phyloP scores from a whole-genome alignment of 139 green algal genomes.

The Mesotaenium endlicherianum region DNA sequence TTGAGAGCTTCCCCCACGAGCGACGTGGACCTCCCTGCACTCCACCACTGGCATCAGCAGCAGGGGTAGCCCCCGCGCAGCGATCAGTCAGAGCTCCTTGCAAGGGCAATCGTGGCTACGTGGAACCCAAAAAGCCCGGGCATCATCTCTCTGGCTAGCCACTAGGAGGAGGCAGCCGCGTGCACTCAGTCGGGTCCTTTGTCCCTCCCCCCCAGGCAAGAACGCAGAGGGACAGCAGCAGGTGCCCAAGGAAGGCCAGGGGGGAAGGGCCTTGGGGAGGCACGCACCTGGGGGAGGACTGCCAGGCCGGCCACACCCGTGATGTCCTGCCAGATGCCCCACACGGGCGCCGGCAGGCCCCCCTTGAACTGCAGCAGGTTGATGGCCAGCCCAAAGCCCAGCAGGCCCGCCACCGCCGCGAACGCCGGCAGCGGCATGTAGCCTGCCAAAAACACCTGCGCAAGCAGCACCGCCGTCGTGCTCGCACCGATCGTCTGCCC shows the following conservation, averaged over 20 bases:
- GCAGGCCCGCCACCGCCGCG: conserved; percentile 12
- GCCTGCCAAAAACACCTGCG: conserved; percentile 56
- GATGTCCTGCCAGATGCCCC: conserved; percentile 57
- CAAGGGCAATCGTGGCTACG: no score
- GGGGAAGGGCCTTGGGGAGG: background rate
- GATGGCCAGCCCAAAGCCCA: background rate
- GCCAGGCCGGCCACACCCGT: conserved; percentile 59
- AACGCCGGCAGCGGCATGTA: conserved; percentile 58
- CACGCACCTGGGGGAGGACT: conserved; percentile 67
- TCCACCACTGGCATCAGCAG: no score
- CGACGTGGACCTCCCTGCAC: no score
- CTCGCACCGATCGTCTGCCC: conserved; percentile 29
- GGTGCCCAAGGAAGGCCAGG: no score
- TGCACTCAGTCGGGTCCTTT: background rate
- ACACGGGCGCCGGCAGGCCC: conserved; percentile 27
- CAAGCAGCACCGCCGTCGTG: conserved; percentile 31
- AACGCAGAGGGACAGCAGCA: background rate
- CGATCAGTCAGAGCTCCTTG: no score
- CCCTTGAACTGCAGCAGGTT: conserved; percentile 15
- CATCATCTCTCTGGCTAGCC: no score
- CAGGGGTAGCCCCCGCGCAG: no score
- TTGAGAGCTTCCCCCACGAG: background rate
- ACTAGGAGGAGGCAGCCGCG: background rate
- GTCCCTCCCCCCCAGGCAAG: background rate
- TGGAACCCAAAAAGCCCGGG: no score